These are phyloP conservation scores for Mycena leptocephala DNA, from an alignment of 768 basidiomycete species.

Conservation along the genomic window DNA sequence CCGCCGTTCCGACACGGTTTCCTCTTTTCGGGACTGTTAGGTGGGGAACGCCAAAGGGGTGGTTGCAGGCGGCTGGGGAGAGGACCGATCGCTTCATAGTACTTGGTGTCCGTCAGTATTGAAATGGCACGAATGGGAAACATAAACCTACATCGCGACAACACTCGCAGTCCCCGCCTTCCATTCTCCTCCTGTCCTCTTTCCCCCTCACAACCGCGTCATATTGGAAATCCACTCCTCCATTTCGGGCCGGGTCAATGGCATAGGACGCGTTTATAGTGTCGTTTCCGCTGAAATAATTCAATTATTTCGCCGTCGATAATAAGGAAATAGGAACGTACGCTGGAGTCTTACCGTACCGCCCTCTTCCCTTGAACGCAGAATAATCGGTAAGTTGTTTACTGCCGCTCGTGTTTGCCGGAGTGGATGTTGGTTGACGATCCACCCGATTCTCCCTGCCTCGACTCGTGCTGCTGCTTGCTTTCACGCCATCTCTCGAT, in stretches of 20 bases:
- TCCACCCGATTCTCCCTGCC: conserved; percentile 40
- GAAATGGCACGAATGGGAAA: conserved; percentile 23
- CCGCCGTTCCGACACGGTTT: conserved; percentile 47
- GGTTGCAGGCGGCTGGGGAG: conserved; percentile 76
- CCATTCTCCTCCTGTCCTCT: conserved; percentile 74
- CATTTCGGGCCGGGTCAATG: conserved; percentile 78
- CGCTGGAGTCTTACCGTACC: conserved; percentile 62
- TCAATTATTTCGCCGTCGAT: neutral
- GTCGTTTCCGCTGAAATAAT: conserved; percentile 44
- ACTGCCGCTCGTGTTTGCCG: conserved; percentile 38
- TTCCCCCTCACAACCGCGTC: conserved; percentile 84
- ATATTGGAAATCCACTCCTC: conserved; percentile 77
- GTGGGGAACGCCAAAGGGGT: conserved; percentile 84
- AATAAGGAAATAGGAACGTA: neutral
- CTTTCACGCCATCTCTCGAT: conserved; percentile 7
- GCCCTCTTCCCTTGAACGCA: conserved; percentile 71
- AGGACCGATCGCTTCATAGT: conserved; percentile 84
- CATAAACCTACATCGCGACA: conserved; percentile 77
- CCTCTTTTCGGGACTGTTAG: conserved; percentile 46
- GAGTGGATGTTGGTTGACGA: conserved; percentile 36
- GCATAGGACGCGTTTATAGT: conserved; percentile 78
- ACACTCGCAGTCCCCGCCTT: conserved; percentile 87
- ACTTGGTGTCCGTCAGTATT: conserved; percentile 60
- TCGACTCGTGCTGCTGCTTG: conserved; percentile 29
- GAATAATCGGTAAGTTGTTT: conserved; percentile 58